Conservation (phyloP, 768 basidiomycete genomes). For the Bullera alba region DNA sequence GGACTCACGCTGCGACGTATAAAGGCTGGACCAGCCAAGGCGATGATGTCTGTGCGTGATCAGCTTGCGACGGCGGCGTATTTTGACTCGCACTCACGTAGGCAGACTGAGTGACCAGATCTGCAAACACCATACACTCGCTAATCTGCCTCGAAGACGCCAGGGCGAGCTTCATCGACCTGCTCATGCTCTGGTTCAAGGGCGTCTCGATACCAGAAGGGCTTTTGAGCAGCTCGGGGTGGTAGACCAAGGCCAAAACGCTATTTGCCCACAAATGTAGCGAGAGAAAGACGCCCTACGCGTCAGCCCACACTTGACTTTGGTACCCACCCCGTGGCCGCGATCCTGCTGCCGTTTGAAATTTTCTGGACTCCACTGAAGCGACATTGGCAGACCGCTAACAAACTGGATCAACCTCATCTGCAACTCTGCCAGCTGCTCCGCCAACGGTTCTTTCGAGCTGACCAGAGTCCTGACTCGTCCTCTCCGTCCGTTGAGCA, state of each 20-base stretch:
- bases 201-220: conserved; percentile 22
- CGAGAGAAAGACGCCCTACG: not conserved
- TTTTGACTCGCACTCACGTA: conserved; percentile 7
- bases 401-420: conserved; percentile 10
- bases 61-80: not conserved
- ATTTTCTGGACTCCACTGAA: conserved; percentile 35
- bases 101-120: conserved; percentile 10
- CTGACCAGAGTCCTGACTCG: conserved; percentile 21
- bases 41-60: not conserved
- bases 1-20: conserved; percentile 16
- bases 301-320: not conserved
- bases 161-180: conserved; percentile 11
- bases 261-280: conserved; percentile 12
- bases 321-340: conserved; percentile 19
- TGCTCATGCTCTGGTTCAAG: conserved; percentile 7
- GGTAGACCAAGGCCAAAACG: conserved; percentile 16
- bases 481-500: conserved; percentile 31
- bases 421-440: conserved; percentile 25
- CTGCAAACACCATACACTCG: conserved; percentile 21
- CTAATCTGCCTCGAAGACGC: conserved; percentile 14
- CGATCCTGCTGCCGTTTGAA: conserved; percentile 26
- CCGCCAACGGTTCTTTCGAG: conserved; percentile 17
- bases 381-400: not conserved
- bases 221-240: conserved; percentile 12
- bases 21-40: conserved; percentile 19